Base-by-base conservation (phyloP, 2,329 filamentous ascomycete species). In the Shiraia bambusicola region DNA sequence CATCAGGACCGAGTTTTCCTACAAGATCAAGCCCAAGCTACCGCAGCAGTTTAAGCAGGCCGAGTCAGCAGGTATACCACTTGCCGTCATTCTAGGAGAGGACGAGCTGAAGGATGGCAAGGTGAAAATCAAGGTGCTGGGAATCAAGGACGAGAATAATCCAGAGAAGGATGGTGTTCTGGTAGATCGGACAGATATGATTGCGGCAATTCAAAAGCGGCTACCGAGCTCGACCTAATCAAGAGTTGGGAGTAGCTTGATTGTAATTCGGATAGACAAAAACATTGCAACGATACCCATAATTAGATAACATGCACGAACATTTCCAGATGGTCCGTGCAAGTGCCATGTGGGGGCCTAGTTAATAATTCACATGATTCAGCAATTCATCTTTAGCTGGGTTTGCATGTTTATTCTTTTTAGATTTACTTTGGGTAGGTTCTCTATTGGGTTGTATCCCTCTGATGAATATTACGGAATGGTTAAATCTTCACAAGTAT, bases 11-110 rank as follows among this genome's bases (percentile, higher is more conserved):
- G 91, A 97, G 67, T 95, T 93, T 66, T 76, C 83, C 9, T 88
- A 88, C 75, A 97, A 96, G 73, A 80, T 85, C 53, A 95, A 95
- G 76, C 90, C 92, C 12, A 95, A 91, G 70, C 77, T 95, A 24
- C 86, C 83, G 10, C 80, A 84, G 47, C 92, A 97, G 68, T 97
- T 97, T 78, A 95, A 95, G 73, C 84, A 86, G 14, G 91, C 91
- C 9, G 91, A 96, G 66, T 72, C 75, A 35, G 84, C 82, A 42
- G 86, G 85, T 30, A 82, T 94, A 14, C 92, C 92, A 1, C 87
- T 95, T 61, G 88, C 85, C 6, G 79, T 97, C 34, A 93, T 97
- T 57, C 77, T 98, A 1, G 92, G 92, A 31, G 88, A 96, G 60
- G 90, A 95, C 40, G 92, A 97, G 71, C 74, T 95, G 28, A 84